Evolutionary conservation across 169 alveolate genomes (phyloP).

Genomic region (Plasmodium cynomolgi): DNA sequence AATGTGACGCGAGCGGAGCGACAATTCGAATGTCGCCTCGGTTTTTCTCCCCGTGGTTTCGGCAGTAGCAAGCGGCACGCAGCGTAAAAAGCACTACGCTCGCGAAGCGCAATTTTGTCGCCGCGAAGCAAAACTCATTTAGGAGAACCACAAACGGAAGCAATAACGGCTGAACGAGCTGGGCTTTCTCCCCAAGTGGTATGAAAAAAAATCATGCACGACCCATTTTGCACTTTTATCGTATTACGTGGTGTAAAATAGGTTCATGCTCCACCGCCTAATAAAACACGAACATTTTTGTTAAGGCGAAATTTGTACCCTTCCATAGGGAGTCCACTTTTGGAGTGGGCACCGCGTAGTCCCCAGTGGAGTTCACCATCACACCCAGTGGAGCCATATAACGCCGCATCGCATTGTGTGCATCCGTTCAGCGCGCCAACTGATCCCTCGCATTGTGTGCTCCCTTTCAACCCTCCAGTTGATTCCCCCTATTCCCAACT

Average conservation of each 20-base stretch:
- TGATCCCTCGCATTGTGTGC: not conserved
- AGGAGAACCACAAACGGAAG: not conserved
- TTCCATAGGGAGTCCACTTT: not conserved
- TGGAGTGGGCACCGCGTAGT: not conserved
- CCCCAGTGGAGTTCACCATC: not conserved
- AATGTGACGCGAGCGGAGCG: not conserved
- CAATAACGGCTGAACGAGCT: not conserved
- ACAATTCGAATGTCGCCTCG: not conserved
- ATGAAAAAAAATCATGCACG: not conserved
- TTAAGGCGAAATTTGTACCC: not conserved
- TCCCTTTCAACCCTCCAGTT: not conserved
- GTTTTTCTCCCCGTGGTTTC: not conserved
- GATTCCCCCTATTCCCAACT: not conserved
- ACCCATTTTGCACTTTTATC: not conserved
- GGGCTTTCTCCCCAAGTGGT: not conserved
- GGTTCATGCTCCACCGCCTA: not conserved
- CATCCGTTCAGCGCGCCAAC: too few relatives aligned
- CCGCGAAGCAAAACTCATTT: not conserved
- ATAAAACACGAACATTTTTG: not conserved
- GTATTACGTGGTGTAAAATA: not conserved
- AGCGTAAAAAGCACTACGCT: not conserved
- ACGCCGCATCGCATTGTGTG: not conserved
- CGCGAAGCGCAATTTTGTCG: not conserved
- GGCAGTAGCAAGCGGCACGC: not conserved
- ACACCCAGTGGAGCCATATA: not conserved